phyloP scores from a whole-genome alignment of 208 protist species.

The Wallacemonas collosoma region DNA sequence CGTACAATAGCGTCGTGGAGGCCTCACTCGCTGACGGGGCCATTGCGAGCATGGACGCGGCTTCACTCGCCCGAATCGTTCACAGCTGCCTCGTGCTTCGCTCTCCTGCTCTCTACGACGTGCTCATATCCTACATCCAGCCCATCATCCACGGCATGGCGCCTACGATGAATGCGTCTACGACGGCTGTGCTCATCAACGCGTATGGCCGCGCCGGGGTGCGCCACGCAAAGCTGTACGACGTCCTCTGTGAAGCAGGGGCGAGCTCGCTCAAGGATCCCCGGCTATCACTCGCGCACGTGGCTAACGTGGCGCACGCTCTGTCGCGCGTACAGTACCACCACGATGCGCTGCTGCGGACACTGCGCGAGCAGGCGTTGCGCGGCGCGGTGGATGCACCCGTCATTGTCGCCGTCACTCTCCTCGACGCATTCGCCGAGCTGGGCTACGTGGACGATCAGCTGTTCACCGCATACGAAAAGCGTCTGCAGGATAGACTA shows the following conservation, averaged over 20 bases:
- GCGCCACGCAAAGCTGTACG: slow-evolving; percentile 74
- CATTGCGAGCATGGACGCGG: slow-evolving; percentile 55
- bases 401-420: slow-evolving; percentile 69
- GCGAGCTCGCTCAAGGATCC: slow-evolving; percentile 63
- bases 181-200: slow-evolving; percentile 85
- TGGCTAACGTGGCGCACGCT: slow-evolving; percentile 85
- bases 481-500: slow-evolving; percentile 58
- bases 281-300: slow-evolving; percentile 72
- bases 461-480: slow-evolving; percentile 73
- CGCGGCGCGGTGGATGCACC: slow-evolving; percentile 42
- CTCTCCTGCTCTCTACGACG: slow-evolving; percentile 67
- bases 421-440: slow-evolving; percentile 84
- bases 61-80: slow-evolving; percentile 71
- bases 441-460: slow-evolving; percentile 75
- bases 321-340: slow-evolving; percentile 73
- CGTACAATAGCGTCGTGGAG: slow-evolving; percentile 56
- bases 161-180: slow-evolving; percentile 57
- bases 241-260: slow-evolving; percentile 65
- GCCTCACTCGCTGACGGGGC: slow-evolving; percentile 37
- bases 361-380: slow-evolving; percentile 76
- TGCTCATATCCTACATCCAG: slow-evolving; percentile 83
- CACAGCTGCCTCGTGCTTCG: slow-evolving; percentile 85
- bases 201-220: slow-evolving; percentile 88
- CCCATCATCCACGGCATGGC: slow-evolving; percentile 42
- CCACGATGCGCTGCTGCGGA: slow-evolving; percentile 69